phyloP scores from a whole-genome alignment of 1,284 basidiomycete species.

The Mycena citricolor region DNA sequence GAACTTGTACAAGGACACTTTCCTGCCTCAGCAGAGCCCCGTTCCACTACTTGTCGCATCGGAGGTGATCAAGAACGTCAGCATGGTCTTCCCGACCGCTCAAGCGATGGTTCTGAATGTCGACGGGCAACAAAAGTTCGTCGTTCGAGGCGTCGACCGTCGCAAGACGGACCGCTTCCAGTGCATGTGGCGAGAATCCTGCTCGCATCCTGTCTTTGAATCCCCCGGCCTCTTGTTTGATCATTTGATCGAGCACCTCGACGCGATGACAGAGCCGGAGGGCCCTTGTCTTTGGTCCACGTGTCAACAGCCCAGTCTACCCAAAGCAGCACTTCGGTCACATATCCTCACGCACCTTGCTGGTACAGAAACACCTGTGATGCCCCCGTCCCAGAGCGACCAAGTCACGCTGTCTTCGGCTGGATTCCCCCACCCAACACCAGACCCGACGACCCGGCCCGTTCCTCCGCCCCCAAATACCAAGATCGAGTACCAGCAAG shows the following conservation, averaged over 20 bases:
- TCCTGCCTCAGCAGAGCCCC: slow-evolving; percentile 54
- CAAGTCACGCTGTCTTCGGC: slow-evolving; percentile 60
- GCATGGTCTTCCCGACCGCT: slow-evolving; percentile 73
- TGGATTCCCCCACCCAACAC: slow-evolving; percentile 52
- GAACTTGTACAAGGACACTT: slow-evolving; percentile 80
- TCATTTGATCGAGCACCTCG: slow-evolving; percentile 62
- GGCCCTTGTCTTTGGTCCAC: slow-evolving; percentile 64
- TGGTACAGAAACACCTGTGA: slow-evolving; percentile 47
- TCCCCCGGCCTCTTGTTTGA: slow-evolving; percentile 63
- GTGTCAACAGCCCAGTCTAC: slow-evolving; percentile 48
- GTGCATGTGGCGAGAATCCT: slow-evolving; percentile 68
- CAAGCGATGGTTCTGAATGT: slow-evolving; percentile 80
- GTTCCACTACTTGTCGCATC: slow-evolving; percentile 71
- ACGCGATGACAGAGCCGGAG: slow-evolving; percentile 42
- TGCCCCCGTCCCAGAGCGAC: slow-evolving; percentile 66
- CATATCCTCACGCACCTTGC: slow-evolving; percentile 77
- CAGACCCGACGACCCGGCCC: slow-evolving; percentile 60
- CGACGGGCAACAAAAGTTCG: slow-evolving; percentile 67
- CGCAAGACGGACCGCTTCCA: slow-evolving; percentile 66
- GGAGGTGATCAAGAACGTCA: slow-evolving; percentile 87
- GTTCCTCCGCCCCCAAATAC: slow-evolving; percentile 63
- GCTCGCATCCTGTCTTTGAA: slow-evolving; percentile 45
- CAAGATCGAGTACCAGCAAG: slow-evolving; percentile 53
- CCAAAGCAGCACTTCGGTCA: slow-evolving; percentile 52
- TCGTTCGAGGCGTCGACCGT: slow-evolving; percentile 77